Evolutionary conservation across 805 yeast species (phyloP), one percentile per base, ranked within the genome.

Genomic region (Candida coleopterorum): DNA sequence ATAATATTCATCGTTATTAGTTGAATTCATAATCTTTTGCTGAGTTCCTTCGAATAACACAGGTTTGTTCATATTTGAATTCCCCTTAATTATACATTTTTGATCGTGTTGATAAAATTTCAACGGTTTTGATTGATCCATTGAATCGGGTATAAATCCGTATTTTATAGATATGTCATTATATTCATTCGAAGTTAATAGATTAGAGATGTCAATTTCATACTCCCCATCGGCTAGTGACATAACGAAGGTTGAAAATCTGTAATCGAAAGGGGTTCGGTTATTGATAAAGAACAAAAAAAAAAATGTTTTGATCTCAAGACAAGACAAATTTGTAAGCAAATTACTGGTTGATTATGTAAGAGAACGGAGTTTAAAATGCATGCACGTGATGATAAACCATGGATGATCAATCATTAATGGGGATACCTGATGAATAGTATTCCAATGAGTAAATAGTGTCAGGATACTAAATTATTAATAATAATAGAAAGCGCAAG

Each of bases 201-300:
- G 14, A 11, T 24, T 21, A 34, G 59, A 49, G 30, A 64, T 44
- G 39, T 66, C 72, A 25, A 67, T 56, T 18, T 62, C 70, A 47
- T 67, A 67, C 43, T 67, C 73, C 12, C 73, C 73, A 47, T 67
- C 70, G 12, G 64, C 53, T 25, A 60, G 41, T n/a, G 50, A 45
- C 65, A 60, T 60, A 11, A 25, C 12, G 25, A 21, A 25, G 18
- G 12, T 12, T 28, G 11, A 25, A 25, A 25, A n/a, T n/a, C n/a
- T n/a, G n/a, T n/a, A n/a, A n/a, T n/a, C n/a, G 26, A 14, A 22
- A 21, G 24, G 32, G 12, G 5, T 21, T 4, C 6, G 9, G 18
- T 11, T 21, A 17, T 18, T 17, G 32, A 29, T 18, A 29, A 17
- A n/a, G 24, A 29, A 11, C 24, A 29, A 29, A 21, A 30, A 16